Percentiles rank a stretch among this genome's conserved stretches.
Conservation (phyloP, 1,139 yeast genomes). For the Yarrowia galli region DNA sequence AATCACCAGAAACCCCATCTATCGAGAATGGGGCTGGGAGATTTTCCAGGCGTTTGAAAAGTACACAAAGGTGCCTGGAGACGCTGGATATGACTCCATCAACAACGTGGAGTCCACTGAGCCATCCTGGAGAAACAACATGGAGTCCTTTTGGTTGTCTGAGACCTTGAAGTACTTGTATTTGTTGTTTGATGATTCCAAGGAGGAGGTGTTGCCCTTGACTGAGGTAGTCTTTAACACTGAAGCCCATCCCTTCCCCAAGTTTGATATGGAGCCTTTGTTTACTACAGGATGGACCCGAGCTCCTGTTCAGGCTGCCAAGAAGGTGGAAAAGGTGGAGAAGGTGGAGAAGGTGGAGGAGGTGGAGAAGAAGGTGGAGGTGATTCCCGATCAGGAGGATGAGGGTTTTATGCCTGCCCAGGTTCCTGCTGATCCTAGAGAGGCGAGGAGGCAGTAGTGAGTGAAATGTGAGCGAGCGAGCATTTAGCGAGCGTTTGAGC, state of each 20-base stretch:
- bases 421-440: slow-evolving; percentile 8
- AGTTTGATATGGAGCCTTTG: slow-evolving; percentile 60
- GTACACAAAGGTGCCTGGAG: slow-evolving; percentile 61
- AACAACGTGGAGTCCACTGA: slow-evolving; percentile 63
- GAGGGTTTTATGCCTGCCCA: slow-evolving; percentile 11
- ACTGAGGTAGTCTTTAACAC: slow-evolving; percentile 83
- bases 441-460: too few relatives aligned
- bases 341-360: not conserved
- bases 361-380: not conserved
- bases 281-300: slow-evolving; percentile 70
- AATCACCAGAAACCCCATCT: slow-evolving; percentile 79
- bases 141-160: slow-evolving; percentile 94
- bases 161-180: slow-evolving; percentile 91
- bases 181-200: slow-evolving; percentile 71
- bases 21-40: slow-evolving; percentile 90
- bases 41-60: slow-evolving; percentile 75
- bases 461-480: too few relatives aligned
- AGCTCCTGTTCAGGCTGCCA: slow-evolving; percentile 20
- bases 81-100: slow-evolving; percentile 68
- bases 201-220: slow-evolving; percentile 60
- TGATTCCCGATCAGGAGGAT: not conserved
- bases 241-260: slow-evolving; percentile 93
- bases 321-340: not conserved
- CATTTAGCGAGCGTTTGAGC: too few relatives aligned
- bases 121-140: slow-evolving; percentile 68